A percentile compares a stretch with the other conserved stretches of the same genome.
phyloP scores from a whole-genome alignment of 2,329 filamentous ascomycete genomes.

The Fusarium irregulare region DNA sequence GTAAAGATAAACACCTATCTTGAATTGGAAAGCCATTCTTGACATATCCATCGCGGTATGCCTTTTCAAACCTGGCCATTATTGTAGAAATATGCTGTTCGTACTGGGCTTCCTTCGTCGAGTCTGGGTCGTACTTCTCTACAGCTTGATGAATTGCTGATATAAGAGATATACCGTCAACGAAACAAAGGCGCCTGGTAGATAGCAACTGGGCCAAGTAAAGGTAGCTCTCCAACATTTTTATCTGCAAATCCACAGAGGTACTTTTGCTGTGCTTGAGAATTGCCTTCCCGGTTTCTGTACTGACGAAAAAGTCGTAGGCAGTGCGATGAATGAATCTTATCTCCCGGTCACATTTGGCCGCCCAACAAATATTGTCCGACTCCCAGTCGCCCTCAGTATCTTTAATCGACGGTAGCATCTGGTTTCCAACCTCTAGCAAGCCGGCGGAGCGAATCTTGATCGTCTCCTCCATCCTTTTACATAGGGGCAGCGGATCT shows the following conservation, averaged over 20 bases:
- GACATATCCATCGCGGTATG: no score
- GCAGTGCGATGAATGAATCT: conserved; percentile 1
- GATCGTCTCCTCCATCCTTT: no score
- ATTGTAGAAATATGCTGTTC: fast-evolving
- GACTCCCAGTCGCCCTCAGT: fast-evolving
- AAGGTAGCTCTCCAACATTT: fast-evolving
- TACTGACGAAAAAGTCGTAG: neutral
- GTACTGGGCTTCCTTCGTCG: fast-evolving
- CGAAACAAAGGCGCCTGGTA: no score
- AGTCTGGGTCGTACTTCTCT: fast-evolving
- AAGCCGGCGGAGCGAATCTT: no score
- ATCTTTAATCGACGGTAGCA: no score
- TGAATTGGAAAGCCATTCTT: no score
- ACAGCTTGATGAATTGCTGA: fast-evolving
- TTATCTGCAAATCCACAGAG: no score
- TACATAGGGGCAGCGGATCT: fast-evolving
- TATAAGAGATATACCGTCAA: fast-evolving
- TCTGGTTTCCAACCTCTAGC: no score
- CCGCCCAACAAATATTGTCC: fast-evolving
- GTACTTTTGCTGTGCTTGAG: neutral
- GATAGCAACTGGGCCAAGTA: no score
- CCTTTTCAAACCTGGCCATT: no score
- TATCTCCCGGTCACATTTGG: fast-evolving
- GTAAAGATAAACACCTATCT: no score
- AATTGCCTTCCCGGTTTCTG: fast-evolving